These are phyloP conservation scores for Cornus controversa DNA, from an alignment of 148 eudicot species.

Conservation along the genomic window DNA sequence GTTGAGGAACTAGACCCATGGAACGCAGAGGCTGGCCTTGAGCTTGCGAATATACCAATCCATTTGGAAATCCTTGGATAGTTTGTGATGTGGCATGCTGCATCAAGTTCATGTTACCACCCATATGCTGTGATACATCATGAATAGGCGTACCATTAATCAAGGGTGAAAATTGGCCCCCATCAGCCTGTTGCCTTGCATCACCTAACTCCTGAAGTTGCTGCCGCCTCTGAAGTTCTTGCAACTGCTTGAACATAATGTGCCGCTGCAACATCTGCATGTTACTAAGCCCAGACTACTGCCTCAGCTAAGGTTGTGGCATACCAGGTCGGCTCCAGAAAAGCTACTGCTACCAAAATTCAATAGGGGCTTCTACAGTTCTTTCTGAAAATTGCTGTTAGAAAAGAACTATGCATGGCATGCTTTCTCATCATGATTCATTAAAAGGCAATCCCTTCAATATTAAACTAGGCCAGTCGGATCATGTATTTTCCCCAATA, in stretches of 20 bases:
- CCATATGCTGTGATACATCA: slow-evolving; percentile 33
- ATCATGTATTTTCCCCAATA: slow-evolving; percentile 5
- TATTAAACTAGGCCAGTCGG: background rate
- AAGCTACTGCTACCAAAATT: slow-evolving; percentile 1
- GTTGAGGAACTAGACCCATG: slow-evolving; percentile 18
- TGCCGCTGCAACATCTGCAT: slow-evolving; percentile 56
- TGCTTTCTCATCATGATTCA: background rate
- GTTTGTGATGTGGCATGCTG: slow-evolving; percentile 38
- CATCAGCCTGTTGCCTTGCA: slow-evolving; percentile 33
- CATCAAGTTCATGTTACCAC: slow-evolving; percentile 37
- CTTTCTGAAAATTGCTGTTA: background rate
- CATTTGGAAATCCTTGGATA: slow-evolving; percentile 43
- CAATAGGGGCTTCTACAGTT: background rate
- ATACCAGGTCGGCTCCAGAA: slow-evolving; percentile 5
- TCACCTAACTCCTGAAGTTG: slow-evolving; percentile 48
- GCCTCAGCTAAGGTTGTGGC: slow-evolving; percentile 35
- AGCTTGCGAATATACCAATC: slow-evolving; percentile 26
- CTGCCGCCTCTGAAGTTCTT: slow-evolving; percentile 55
- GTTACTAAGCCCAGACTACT: slow-evolving; percentile 34
- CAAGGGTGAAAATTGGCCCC: slow-evolving; percentile 27
- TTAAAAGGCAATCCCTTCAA: background rate
- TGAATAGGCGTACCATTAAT: slow-evolving; percentile 30
- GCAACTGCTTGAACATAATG: slow-evolving; percentile 53
- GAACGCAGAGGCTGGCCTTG: slow-evolving; percentile 22
- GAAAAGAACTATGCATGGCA: background rate